Percentiles rank a stretch among this genome's conserved stretches.
phyloP scores from a whole-genome alignment of 148 eudicot species.

The Diospyros lotus region DNA sequence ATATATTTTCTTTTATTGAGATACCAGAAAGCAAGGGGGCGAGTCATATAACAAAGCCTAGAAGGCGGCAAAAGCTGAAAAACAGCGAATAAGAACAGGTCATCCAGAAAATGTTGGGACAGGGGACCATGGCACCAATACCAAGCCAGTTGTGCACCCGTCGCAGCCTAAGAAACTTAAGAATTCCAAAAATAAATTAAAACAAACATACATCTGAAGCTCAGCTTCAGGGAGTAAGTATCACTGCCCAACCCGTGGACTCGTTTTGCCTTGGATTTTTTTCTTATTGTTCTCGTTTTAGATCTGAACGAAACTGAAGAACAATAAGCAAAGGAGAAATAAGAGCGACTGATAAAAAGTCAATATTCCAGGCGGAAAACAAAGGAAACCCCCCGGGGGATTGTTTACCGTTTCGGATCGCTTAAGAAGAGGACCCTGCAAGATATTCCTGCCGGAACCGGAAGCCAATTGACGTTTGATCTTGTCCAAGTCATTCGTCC shows the following conservation, averaged over 20 bases:
- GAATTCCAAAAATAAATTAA: too few species aligned
- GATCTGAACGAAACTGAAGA: not conserved
- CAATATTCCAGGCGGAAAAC: not conserved
- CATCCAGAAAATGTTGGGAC: not conserved
- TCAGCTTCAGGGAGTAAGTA: not conserved
- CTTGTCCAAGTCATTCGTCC: slow-evolving; percentile 62
- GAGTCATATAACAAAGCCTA: too few species aligned
- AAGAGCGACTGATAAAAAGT: not conserved
- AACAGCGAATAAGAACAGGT: too few species aligned
- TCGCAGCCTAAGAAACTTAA: not conserved
- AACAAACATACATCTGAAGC: not conserved
- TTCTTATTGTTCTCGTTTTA: not conserved
- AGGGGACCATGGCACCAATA: not conserved
- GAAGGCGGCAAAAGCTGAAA: too few species aligned
- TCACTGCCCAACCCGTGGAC: not conserved
- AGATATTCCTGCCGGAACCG: slow-evolving; percentile 67
- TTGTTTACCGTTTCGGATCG: slow-evolving; percentile 86
- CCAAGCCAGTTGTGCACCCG: not conserved
- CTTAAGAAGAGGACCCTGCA: slow-evolving; percentile 93
- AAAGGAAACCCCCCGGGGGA: too few species aligned
- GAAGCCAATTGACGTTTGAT: slow-evolving; percentile 90
- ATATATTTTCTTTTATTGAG: not conserved
- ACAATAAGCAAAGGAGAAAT: not conserved
- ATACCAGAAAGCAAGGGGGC: too few species aligned
- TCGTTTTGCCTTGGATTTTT: not conserved